A percentile compares a stretch with the other conserved stretches of the same genome.
These are phyloP conservation scores for Allomyces arbusculus DNA, from an alignment of 192 early-diverging fungal genomes.

Conservation along the genomic window DNA sequence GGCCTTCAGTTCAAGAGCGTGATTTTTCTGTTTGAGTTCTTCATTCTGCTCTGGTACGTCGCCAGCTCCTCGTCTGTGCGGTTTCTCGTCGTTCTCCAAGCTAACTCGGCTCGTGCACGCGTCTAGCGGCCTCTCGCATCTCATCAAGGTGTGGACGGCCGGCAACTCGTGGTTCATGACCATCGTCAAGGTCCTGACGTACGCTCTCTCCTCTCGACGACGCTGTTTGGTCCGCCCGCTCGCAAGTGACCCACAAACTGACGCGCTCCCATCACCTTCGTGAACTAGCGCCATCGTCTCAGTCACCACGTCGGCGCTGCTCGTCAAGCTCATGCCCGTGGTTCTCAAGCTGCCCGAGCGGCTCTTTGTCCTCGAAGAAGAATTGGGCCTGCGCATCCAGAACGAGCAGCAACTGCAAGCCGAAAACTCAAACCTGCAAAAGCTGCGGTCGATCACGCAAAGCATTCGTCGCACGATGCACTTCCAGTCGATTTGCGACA, in stretches of 20 bases:
- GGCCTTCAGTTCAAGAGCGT: too few relatives aligned
- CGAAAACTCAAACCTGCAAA: neutral
- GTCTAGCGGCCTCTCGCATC: neutral
- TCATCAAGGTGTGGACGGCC: neutral
- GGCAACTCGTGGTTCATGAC: neutral
- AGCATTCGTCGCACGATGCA: neutral
- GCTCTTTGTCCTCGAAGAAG: neutral
- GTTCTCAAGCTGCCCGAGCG: neutral
- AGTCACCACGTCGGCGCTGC: neutral
- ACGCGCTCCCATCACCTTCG: neutral
- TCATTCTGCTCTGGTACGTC: too few relatives aligned
- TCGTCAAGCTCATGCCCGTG: neutral
- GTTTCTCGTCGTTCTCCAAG: too few relatives aligned
- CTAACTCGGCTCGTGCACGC: too few relatives aligned
- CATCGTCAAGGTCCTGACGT: neutral
- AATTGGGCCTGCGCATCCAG: neutral
- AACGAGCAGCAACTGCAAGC: neutral
- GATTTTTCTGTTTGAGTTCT: too few relatives aligned
- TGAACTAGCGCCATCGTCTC: neutral
- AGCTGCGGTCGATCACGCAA: neutral
- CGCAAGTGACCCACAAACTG: neutral
- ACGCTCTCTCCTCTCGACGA: neutral
- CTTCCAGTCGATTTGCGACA: neutral
- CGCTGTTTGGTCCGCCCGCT: too few relatives aligned
- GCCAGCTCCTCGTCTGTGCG: too few relatives aligned